Percentiles rank a stretch among this genome's conserved stretches.
These are phyloP conservation scores for Aspergillus ostianus DNA, from an alignment of 495 filamentous ascomycete species.

Conservation along the genomic window DNA sequence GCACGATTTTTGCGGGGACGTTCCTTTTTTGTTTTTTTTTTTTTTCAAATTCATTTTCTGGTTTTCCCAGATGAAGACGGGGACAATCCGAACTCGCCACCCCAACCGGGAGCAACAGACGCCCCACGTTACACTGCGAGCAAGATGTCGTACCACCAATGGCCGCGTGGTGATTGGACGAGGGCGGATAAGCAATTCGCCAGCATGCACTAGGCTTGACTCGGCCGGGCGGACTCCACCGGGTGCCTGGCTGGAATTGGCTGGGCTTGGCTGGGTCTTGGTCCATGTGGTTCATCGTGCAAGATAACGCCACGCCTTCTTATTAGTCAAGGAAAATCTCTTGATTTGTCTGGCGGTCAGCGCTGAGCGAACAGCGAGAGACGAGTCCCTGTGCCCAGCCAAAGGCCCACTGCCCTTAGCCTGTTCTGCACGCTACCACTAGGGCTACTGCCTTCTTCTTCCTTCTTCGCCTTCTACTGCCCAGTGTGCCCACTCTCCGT, in stretches of 20 bases:
- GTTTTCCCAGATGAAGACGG: not conserved
- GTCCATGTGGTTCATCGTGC: constrained; percentile 6
- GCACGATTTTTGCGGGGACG: not conserved
- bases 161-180: not conserved
- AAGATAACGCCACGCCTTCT: constrained; percentile 10
- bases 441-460: not conserved
- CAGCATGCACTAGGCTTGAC: not conserved
- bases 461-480: not conserved
- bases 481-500: not conserved
- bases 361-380: no score
- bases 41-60: not conserved
- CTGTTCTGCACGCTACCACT: not conserved
- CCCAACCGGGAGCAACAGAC: no score
- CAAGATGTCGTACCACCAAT: not conserved
- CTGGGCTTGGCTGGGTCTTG: not conserved
- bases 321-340: constrained; percentile 6
- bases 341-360: no score
- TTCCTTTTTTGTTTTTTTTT: not conserved
- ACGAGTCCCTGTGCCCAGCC: not conserved
- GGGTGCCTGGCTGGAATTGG: not conserved
- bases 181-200: not conserved
- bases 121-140: not conserved
- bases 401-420: no score
- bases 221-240: no score
- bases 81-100: not conserved